Percentiles rank a stretch among this genome's conserved stretches.
Conservation (phyloP, 768 basidiomycete species). For the Melanogaster broomeanus region DNA sequence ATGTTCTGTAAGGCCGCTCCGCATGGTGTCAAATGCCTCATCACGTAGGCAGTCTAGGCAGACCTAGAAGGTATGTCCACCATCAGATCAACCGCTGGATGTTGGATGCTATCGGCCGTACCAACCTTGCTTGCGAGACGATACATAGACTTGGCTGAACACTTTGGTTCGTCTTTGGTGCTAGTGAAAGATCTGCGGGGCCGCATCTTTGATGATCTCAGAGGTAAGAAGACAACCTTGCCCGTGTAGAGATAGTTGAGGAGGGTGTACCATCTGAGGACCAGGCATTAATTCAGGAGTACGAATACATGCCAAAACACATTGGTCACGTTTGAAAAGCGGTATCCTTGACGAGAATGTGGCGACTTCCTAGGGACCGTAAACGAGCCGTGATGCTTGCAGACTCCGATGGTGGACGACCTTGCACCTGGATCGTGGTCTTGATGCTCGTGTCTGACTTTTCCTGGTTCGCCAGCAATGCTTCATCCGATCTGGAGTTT, state of each 20-base stretch:
- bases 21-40: constrained; percentile 16
- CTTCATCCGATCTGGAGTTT: neutral
- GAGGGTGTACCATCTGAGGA: constrained; percentile 39
- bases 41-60: constrained; percentile 19
- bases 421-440: constrained; percentile 1
- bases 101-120: neutral
- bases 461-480: neutral
- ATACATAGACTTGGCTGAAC: constrained; percentile 49
- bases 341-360: constrained; percentile 26
- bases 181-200: constrained; percentile 1
- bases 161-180: constrained; percentile 14
- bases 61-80: constrained; percentile 5
- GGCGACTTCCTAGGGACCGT: constrained; percentile 20
- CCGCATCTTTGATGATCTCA: constrained; percentile 17
- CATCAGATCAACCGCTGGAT: neutral
- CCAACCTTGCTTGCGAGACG: constrained; percentile 41
- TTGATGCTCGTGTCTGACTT: constrained; percentile 9
- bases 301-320: too few species aligned
- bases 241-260: constrained; percentile 42
- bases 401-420: too few species aligned
- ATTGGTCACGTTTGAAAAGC: constrained; percentile 29
- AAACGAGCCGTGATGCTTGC: constrained; percentile 3
- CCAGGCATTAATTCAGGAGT: neutral
- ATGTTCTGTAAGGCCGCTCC: constrained; percentile 13
- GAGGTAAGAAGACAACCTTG: constrained; percentile 33